Base-by-base conservation (phyloP, 2,329 filamentous ascomycete species). In the Cyclaneusma minus region DNA sequence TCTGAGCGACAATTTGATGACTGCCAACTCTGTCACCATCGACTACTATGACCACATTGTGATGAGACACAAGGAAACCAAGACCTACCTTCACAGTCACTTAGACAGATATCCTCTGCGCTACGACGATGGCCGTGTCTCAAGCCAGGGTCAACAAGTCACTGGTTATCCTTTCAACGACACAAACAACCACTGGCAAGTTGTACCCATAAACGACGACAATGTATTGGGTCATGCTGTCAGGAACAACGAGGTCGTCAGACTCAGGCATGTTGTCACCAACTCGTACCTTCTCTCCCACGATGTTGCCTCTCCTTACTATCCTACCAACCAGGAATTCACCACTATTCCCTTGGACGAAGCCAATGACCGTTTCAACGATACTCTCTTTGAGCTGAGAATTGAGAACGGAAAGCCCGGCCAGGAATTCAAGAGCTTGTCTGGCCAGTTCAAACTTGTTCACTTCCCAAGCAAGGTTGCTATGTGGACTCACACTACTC, bases 131-230 rank as follows among this genome's bases (percentile, higher is more conserved):
- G 89, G 89, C 20, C 81, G 89, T 49, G 83, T 98, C 42, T 95
- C 89, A 24, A 93, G 84, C 49, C 89, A 98, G 56, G 81, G 89
- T 32, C 89, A 98, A 57, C 89, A 98, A 55, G 84, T 98, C 18
- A 98, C 89, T 13, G 89, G 89, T 27, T 98, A 98, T 48, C 89
- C 89, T 3, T 89, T 82, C 63, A 93, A 95, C 39, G 89, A 98
- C 49, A 94, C 87, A 45, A 98, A 98, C 67, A 98, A 98, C 59
- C 71, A 91, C 47, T 98, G 89, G 89, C 77, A 95, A 53, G 75
- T 98, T 38, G 54, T 95, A 18, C 89, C 89, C 6, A 51, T 64
- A 5, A 58, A 62, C 28, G 67, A 74, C 30, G 59, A 67, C 32
- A 54, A 70, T 33, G 57, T 64, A 28, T 38, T 61, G 17, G 74